Evolutionary conservation across 164 flowering plant genomes (phyloP), one percentile per base, ranked within the genome.

Genomic region (Echeveria elegans): DNA sequence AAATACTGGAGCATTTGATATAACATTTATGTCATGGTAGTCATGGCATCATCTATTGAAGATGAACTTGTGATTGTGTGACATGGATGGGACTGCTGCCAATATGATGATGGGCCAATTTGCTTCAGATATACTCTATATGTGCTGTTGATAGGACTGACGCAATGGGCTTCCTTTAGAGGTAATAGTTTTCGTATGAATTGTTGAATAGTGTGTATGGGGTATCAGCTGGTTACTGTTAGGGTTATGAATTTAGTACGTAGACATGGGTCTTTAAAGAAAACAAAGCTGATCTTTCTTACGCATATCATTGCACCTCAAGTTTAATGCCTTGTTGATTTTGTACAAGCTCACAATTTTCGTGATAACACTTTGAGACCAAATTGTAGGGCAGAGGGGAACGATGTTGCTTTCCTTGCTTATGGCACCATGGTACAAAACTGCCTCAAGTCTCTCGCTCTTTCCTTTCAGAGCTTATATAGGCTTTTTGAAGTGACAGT

Each of bases 351-450:
- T 40, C 45, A 40, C 45, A 40, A 34, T 31, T 36, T 4, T 2
- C 9, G 32, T 32, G 7, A 2, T 62, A 62, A 31, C 1, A 31
- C 21, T 62, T 62, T 36, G 21, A 36, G 28, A 19, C 47, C 30
- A 74, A 69, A 21, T 23, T 60, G 52, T 31, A 58, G 59, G 63
- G 76, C 71, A 14, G 91, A 89, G 81, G 98, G 98, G 61, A 82
- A 82, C 77, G 88, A 87, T 72, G 81, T 88, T 68, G 98, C 92
- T 63, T 76, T 92, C 66, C 82, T 92, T 61, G 98, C 95, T 26
- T 92, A 83, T 61, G 98, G 98, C 26, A 78, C 83, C 65, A 92
- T 92, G 98, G 98, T 92, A 69, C 95, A 87, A 75, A 92, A 92
- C 72, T 92, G 98, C 76, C 86, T 89, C 5, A 82, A 83, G 66